Conservation (phyloP, 306 rosid species). For the Fragaria nilgerrensis region DNA sequence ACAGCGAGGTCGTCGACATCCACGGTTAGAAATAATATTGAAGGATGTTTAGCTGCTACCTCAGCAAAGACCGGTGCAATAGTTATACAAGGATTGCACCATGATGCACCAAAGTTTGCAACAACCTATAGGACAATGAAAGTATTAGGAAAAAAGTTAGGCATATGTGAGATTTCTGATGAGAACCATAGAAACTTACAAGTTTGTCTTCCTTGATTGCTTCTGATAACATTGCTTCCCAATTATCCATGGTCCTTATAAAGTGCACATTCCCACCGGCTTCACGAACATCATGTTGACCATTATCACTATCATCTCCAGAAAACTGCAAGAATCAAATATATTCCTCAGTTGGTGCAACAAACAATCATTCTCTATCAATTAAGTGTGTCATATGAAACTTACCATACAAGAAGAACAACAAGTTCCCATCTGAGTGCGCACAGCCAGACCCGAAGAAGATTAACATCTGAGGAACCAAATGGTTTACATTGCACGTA, state of each 20-base stretch:
- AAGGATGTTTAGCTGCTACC: constrained; percentile 67
- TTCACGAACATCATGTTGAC: constrained; percentile 31
- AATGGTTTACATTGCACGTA: background rate
- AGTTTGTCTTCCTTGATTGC: constrained; percentile 63
- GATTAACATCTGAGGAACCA: constrained; percentile 8
- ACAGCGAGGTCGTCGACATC: constrained; percentile 82
- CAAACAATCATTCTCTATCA: background rate
- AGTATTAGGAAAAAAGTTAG: background rate
- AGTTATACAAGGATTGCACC: constrained; percentile 78
- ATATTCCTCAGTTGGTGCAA: constrained; percentile 9
- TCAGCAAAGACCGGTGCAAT: constrained; percentile 58
- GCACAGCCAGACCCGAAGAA: constrained; percentile 14
- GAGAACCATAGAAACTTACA: constrained; percentile 42
- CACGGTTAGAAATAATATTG: constrained; percentile 56
- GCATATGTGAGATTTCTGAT: background rate
- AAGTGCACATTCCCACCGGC: constrained; percentile 61
- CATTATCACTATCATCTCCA: constrained; percentile 12
- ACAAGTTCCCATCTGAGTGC: constrained; percentile 62
- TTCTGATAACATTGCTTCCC: constrained; percentile 74
- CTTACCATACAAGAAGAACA: constrained; percentile 54
- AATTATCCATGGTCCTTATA: constrained; percentile 56
- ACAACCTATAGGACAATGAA: constrained; percentile 48
- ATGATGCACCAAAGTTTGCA: constrained; percentile 76
- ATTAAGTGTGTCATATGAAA: background rate
- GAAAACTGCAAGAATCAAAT: constrained; percentile 18